Conservation (phyloP, 257 asterid species). For the Fraxinus pennsylvanica region DNA sequence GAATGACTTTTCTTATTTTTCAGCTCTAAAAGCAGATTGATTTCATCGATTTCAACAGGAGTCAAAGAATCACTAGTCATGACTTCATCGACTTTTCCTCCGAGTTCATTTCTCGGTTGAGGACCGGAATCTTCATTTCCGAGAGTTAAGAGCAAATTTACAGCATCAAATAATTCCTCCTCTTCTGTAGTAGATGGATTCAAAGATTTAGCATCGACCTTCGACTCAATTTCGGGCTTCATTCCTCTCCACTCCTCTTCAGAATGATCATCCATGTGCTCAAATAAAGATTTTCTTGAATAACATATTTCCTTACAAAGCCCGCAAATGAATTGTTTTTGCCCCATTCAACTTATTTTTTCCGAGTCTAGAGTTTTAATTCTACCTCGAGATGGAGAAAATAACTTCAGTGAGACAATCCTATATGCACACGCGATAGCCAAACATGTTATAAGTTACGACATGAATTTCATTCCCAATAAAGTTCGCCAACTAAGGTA, state of each 20-base stretch:
- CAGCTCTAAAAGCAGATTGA: neutral
- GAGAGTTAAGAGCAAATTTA: neutral
- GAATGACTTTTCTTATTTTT: neutral
- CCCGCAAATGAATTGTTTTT: neutral
- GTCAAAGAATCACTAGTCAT: neutral
- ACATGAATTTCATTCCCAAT: no score
- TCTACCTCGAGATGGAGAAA: no score
- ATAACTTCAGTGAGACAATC: no score
- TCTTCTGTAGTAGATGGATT: neutral
- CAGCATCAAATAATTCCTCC: neutral
- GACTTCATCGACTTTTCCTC: neutral
- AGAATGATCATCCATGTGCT: neutral
- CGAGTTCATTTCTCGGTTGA: neutral
- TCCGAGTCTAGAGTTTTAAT: neutral
- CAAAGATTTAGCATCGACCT: neutral
- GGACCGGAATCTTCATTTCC: neutral
- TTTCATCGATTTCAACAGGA: neutral
- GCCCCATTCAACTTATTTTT: neutral
- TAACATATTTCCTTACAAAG: neutral
- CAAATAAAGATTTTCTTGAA: neutral
- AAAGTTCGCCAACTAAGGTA: neutral
- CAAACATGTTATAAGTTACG: no score
- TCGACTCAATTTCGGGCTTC: neutral
- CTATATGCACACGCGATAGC: no score
- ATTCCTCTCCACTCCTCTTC: neutral